Conservation (phyloP, 805 yeast genomes). For the Candida stauntonica region DNA sequence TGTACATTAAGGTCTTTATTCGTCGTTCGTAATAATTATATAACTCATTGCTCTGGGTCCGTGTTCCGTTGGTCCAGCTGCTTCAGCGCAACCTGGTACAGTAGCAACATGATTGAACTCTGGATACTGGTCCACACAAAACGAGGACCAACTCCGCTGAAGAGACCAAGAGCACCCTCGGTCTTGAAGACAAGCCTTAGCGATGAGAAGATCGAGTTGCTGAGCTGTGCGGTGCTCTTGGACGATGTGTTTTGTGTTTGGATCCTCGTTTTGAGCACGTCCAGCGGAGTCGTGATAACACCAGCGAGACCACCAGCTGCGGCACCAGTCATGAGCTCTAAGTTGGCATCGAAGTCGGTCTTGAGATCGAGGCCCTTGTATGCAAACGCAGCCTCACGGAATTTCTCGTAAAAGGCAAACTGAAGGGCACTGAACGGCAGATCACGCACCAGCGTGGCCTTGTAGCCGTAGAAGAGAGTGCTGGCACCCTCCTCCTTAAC, state of each 20-base stretch:
- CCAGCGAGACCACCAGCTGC: conserved; percentile 96
- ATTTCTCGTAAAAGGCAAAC: conserved; percentile 90
- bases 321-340: conserved; percentile 86
- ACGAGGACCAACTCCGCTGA: conserved; percentile 95
- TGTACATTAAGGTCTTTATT: conserved; percentile 1
- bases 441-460: conserved; percentile 89
- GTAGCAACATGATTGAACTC: conserved; percentile 86
- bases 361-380: conserved; percentile 29
- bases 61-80: conserved; percentile 21
- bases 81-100: conserved; percentile 76
- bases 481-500: conserved; percentile 63
- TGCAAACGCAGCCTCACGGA: conserved; percentile 55
- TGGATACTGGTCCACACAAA: conserved; percentile 95
- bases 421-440: conserved; percentile 95
- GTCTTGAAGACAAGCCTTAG: conserved; percentile 52
- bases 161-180: conserved; percentile 78
- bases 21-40: neutral
- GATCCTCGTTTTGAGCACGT: conserved; percentile 86
- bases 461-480: conserved; percentile 85
- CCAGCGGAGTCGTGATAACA: conserved; percentile 81
- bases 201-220: conserved; percentile 48
- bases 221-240: conserved; percentile 21
- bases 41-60: neutral
- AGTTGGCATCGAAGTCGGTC: conserved; percentile 47
- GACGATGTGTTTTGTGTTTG: conserved; percentile 68